Base-by-base conservation (phyloP, 2,329 filamentous ascomycete genomes). In the Hymenoscyphus fraxineus region DNA sequence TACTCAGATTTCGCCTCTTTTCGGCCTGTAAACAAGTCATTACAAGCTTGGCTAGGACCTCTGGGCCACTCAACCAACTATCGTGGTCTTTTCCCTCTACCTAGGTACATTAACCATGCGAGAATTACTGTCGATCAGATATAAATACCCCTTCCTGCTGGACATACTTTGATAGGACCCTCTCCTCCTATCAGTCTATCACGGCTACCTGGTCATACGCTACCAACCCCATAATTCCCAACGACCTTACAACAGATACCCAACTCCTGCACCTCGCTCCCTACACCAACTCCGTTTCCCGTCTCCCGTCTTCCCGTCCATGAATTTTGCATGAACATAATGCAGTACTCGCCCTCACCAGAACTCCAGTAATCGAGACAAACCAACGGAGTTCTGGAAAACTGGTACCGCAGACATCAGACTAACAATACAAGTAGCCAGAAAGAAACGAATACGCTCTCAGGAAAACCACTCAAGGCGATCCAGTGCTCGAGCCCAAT, bases 401-500 rank as follows among this genome's bases (percentile, higher is more conserved):
- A 27, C 3, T 22, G 27, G 47, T 54, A 54, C 47, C 47, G 19
- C n/a, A 54, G 47, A 54, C 47, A 27, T 54, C 47, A 51, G 47
- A 54, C 47, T 54, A 54, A 9, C 22, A 10, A 54, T 27, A 27
- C 13, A 27, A 54, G 22, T 27, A 54, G 19, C 19, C 12, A 54
- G 19, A 54, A 54, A 54, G 19, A 54, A 51, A 9, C 44, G 47
- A 54, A 54, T 54, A 54, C 22, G 47, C 22, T 13, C 47, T 44
- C 3, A n/a, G 9, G 35, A 7, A 35, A 35, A 35, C 35, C 35
- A 2, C 10, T 13, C 47, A 27, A 31, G 9, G 22, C 47, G 19
- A 0, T 54, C 19, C 47, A 54, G 47, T 54, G 60, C 60, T 62
- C 60, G 54, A 62, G 54, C 60, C 54, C 40, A 58, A 31, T 62